Conservation (phyloP, 139 green algal genomes). For the Chlorella sp. region DNA sequence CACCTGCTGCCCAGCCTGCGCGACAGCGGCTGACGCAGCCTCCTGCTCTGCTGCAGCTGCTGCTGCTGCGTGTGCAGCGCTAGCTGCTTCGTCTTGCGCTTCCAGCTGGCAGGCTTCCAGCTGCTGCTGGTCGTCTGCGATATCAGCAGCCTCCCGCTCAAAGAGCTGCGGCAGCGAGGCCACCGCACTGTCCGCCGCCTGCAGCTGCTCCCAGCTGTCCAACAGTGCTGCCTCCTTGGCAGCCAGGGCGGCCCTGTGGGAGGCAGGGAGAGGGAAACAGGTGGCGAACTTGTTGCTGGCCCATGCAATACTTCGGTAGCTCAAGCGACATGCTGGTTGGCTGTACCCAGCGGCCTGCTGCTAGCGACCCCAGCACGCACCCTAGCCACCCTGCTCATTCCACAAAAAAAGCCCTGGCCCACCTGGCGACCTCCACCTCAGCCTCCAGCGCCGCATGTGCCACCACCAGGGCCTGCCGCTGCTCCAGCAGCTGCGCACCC, state of each 20-base stretch:
- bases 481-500: neutral
- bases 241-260: conserved; percentile 11
- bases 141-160: conserved; percentile 10
- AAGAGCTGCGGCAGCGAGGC: conserved; percentile 19
- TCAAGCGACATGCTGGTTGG: no score
- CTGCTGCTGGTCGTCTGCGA: neutral
- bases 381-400: no score
- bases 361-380: no score
- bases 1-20: neutral
- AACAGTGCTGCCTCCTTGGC: conserved; percentile 35
- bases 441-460: conserved; percentile 4
- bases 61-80: neutral
- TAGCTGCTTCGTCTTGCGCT: conserved; percentile 1
- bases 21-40: neutral
- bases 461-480: conserved; percentile 6
- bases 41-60: neutral
- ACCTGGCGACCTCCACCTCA: conserved; percentile 51
- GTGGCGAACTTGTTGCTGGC: no score
- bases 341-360: no score
- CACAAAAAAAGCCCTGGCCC: neutral
- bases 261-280: neutral
- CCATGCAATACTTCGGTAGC: no score
- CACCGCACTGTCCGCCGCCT: conserved; percentile 22
- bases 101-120: conserved; percentile 10
- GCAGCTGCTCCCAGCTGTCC: conserved; percentile 28